Evolutionary conservation across 2,329 filamentous ascomycete genomes (phyloP).

Genomic region (Monosporascus sp.): DNA sequence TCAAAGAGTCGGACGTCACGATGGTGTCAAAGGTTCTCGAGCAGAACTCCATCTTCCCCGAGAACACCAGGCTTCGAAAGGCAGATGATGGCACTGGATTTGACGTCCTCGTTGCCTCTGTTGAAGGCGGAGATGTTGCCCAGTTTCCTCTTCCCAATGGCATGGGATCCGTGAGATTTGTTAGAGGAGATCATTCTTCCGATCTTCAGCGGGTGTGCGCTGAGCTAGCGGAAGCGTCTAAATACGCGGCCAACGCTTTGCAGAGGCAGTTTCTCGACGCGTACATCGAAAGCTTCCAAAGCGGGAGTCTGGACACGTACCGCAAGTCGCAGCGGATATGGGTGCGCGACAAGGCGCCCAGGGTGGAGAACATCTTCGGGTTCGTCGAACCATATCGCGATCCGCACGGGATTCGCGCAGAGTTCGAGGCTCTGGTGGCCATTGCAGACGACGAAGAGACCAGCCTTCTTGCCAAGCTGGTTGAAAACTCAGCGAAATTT

Average conservation of each 20-base stretch:
- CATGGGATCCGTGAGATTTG: conserved; percentile 38
- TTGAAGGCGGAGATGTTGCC: conserved; percentile 7
- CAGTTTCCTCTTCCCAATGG: conserved; percentile 6
- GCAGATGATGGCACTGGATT: conserved; percentile 30
- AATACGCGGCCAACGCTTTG: conserved; percentile 45
- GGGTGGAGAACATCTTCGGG: conserved; percentile 54
- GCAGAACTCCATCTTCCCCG: conserved; percentile 44
- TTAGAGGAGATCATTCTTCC: conserved; percentile 47
- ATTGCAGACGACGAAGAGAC: conserved; percentile 65
- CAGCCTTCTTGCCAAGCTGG: conserved; percentile 51
- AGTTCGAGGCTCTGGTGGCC: conserved; percentile 56
- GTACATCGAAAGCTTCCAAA: conserved; percentile 51
- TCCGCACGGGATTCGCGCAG: conserved; percentile 51
- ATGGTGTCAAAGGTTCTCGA: conserved; percentile 45
- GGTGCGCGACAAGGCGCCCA: conserved; percentile 53
- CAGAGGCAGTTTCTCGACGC: conserved; percentile 46
- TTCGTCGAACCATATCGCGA: conserved; percentile 62
- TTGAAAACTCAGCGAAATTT: conserved; percentile 57
- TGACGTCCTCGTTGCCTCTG: conserved; percentile 39
- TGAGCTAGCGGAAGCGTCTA: conserved; percentile 40
- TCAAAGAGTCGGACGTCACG: conserved; percentile 49
- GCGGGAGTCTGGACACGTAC: conserved; percentile 49
- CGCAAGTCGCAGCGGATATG: conserved; percentile 50
- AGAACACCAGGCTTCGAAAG: conserved; percentile 51
- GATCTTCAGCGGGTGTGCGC: conserved; percentile 44